phyloP scores from a whole-genome alignment of 768 basidiomycete genomes.

The Suillus hirtellus region DNA sequence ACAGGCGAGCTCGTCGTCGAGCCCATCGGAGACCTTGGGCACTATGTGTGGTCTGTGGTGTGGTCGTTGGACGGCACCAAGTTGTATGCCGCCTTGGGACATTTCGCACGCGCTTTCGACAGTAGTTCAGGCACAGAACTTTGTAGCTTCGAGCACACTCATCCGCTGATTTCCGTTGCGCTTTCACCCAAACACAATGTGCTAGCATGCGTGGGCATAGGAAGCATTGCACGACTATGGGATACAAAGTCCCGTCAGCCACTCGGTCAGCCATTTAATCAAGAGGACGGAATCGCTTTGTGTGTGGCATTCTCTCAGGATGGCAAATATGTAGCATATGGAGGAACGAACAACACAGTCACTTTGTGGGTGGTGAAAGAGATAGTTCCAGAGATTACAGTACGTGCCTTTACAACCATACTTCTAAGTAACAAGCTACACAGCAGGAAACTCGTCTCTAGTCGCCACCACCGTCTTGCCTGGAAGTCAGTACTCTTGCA shows the following conservation, averaged over 20 bases:
- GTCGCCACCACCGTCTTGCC: background rate
- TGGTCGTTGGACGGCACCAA: background rate
- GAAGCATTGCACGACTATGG: background rate
- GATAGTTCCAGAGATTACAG: background rate
- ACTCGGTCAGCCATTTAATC: background rate
- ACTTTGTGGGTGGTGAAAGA: background rate
- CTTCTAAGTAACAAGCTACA: background rate
- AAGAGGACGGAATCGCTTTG: too few species aligned
- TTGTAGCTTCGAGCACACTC: background rate
- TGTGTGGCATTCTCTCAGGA: background rate
- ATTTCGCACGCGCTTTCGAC: background rate
- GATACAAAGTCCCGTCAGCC: background rate
- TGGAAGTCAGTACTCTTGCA: background rate
- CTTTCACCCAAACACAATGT: conserved; percentile 1
- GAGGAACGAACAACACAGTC: background rate
- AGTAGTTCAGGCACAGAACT: background rate
- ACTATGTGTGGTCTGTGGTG: background rate
- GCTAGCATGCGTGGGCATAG: background rate
- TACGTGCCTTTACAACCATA: background rate
- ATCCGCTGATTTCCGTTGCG: background rate
- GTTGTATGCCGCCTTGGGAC: background rate
- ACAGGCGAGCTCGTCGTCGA: background rate
- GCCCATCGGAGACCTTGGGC: background rate
- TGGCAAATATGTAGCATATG: conserved; percentile 1
- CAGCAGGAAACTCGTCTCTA: background rate